Conservation (phyloP, 2,329 filamentous ascomycete species). For the Cercospora zeae-maydis region DNA sequence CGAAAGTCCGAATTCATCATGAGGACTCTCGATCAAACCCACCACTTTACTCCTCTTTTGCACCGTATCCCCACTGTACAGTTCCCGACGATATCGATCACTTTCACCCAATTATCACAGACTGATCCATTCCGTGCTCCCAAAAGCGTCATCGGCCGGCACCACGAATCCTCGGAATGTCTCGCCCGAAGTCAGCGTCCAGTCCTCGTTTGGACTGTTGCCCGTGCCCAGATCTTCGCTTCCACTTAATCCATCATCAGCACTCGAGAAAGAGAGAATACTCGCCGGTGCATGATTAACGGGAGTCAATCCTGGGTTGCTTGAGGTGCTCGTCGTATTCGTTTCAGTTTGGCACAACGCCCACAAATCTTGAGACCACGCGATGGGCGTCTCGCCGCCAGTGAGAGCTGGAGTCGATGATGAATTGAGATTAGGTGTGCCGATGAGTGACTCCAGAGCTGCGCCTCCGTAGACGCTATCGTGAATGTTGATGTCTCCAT, state of each 20-base stretch:
- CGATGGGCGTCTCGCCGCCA: conserved; percentile 12
- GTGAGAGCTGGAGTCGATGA: conserved; percentile 24
- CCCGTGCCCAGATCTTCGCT: conserved; percentile 23
- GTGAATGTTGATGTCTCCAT: conserved; percentile 77
- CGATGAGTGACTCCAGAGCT: conserved; percentile 44
- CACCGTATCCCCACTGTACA: conserved; percentile 33
- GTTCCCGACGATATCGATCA: neutral
- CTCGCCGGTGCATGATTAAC: conserved; percentile 23
- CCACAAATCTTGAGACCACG: conserved; percentile 34
- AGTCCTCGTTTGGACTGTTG: conserved; percentile 13
- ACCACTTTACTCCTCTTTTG: conserved; percentile 8
- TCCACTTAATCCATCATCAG: conserved; percentile 26
- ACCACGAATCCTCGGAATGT: conserved; percentile 26
- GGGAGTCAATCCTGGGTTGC: conserved; percentile 16
- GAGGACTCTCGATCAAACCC: neutral
- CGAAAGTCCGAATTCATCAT: neutral
- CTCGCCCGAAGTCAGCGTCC: conserved; percentile 19
- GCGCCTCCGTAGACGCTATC: conserved; percentile 74
- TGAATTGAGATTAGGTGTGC: conserved; percentile 40
- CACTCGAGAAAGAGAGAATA: conserved; percentile 29
- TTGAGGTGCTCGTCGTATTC: conserved; percentile 16
- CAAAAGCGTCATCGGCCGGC: conserved; percentile 17
- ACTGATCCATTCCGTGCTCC: conserved; percentile 3
- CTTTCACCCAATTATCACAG: neutral
- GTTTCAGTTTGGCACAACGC: conserved; percentile 30